Percentiles rank a stretch among this genome's conserved stretches.
phyloP scores from a whole-genome alignment of 73 alveolate species.

The Tetrahymena borealis region DNA sequence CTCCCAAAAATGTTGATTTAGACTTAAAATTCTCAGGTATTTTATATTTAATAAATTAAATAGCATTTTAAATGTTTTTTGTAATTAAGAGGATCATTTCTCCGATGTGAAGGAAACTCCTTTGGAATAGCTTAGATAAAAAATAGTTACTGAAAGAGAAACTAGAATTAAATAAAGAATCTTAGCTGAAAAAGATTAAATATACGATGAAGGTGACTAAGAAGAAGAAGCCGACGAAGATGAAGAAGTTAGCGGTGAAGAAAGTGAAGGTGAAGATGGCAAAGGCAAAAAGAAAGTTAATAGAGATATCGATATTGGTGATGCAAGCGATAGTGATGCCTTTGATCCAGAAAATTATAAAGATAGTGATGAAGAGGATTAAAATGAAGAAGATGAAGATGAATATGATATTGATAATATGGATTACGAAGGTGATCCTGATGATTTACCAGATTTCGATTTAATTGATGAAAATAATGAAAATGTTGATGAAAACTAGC shows the following conservation, averaged over 20 bases:
- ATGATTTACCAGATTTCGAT: background rate
- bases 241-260: background rate
- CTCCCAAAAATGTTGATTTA: background rate
- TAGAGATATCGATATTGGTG: background rate
- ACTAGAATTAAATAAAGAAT: background rate
- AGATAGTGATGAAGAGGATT: background rate
- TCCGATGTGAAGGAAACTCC: background rate
- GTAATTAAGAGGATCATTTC: background rate
- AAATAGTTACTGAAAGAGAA: background rate
- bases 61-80: background rate
- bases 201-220: background rate
- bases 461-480: background rate
- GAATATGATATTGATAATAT: background rate
- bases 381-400: background rate
- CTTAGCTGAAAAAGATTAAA: background rate
- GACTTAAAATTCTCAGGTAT: background rate
- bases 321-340: background rate
- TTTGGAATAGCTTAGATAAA: background rate
- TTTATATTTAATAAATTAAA: background rate
- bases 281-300: background rate
- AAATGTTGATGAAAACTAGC: background rate
- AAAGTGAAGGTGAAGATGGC: background rate
- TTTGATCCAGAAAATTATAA: background rate
- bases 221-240: background rate
- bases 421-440: slow-evolving; percentile 1